Base-by-base conservation (phyloP, 2,329 filamentous ascomycete species). In the Chrysosporium keratinophilum region DNA sequence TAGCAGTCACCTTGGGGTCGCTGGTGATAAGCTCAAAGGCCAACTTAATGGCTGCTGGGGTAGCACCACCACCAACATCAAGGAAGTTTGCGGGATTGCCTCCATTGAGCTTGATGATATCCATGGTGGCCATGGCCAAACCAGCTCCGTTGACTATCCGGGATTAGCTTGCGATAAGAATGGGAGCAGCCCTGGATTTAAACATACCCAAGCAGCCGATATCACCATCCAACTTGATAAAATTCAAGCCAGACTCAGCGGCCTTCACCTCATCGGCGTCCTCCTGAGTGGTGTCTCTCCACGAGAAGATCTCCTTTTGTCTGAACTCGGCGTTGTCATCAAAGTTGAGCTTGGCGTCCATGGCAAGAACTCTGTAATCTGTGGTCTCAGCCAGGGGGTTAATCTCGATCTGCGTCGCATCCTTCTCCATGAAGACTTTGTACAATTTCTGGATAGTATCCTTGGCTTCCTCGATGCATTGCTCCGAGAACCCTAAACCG, bases 111-210 rank as follows among this genome's bases (percentile, higher is more conserved):
- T 98, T 97, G 82, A 98, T 98, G 74, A 98, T 97, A 74, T 98
- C 93, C 93, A 98, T 98, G 71, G 93, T 98, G 60, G 93, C 93
- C 93, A 98, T 98, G 75, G 93, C 93, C 62, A 98, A 86, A 77
- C 93, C 93, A 66, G 93, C 93, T 71, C 93, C 93, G 78, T 98
- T 98, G 78, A 98, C 93, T 64, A 23, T 19, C 35, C 34, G 19
- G 45, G 4, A 35, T 54, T 49, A 54, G 46, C 43, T 41, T 35
- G 17, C 20, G 28, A 14, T n/a, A 14, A 15, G 19, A 2, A 12
- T 1, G 20, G 2, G 17, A 41, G 15, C 28, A 10, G 3, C 39
- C 39, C 12, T 41, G 11, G 12, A 23, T 50, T 33, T 7, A 11
- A 33, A 50, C 65, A 57, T 66, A 73, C 71, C 72, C 57, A 97